These are phyloP conservation scores for Globisporangium nodosum DNA, from an alignment of 352 stramenopile species.

Conservation along the genomic window DNA sequence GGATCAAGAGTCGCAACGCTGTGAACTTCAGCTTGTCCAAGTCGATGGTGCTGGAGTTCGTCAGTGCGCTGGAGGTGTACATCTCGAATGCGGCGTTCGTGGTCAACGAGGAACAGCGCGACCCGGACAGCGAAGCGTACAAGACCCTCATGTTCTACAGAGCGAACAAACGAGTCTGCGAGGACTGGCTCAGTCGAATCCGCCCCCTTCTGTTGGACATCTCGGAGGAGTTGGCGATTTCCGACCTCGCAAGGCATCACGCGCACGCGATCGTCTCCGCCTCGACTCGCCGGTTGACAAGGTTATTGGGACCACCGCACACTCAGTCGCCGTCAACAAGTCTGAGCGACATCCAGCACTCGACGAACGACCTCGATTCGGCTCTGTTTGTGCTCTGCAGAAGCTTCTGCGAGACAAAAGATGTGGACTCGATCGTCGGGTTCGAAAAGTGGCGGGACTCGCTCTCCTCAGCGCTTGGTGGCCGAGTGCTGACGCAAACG, in stretches of 20 bases:
- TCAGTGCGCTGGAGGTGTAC: conserved; percentile 38
- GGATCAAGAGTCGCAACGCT: background rate
- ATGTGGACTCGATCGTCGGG: conserved; percentile 43
- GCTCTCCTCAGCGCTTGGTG: conserved; percentile 24
- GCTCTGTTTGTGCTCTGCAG: conserved; percentile 39
- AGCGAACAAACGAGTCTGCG: conserved; percentile 61
- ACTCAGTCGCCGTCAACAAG: conserved; percentile 13
- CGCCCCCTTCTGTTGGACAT: conserved; percentile 46
- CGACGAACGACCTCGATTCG: conserved; percentile 36
- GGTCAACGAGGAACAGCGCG: conserved; percentile 15
- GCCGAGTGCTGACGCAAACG: conserved; percentile 12
- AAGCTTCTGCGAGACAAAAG: conserved; percentile 42
- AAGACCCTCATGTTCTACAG: conserved; percentile 51
- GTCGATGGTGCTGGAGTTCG: conserved; percentile 50
- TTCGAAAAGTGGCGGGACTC: conserved; percentile 36
- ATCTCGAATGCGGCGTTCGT: conserved; percentile 30
- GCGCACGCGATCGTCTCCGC: conserved; percentile 29
- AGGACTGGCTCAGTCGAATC: conserved; percentile 66
- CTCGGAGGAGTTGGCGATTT: conserved; percentile 17
- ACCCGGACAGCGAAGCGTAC: conserved; percentile 35
- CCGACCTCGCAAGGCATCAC: conserved; percentile 38
- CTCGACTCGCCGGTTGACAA: conserved; percentile 32
- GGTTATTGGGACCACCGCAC: conserved; percentile 18
- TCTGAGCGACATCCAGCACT: conserved; percentile 22
- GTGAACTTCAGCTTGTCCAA: conserved; percentile 16